Conservation (phyloP, 2,329 filamentous ascomycete species). For the Trichoderma arundinaceum region DNA sequence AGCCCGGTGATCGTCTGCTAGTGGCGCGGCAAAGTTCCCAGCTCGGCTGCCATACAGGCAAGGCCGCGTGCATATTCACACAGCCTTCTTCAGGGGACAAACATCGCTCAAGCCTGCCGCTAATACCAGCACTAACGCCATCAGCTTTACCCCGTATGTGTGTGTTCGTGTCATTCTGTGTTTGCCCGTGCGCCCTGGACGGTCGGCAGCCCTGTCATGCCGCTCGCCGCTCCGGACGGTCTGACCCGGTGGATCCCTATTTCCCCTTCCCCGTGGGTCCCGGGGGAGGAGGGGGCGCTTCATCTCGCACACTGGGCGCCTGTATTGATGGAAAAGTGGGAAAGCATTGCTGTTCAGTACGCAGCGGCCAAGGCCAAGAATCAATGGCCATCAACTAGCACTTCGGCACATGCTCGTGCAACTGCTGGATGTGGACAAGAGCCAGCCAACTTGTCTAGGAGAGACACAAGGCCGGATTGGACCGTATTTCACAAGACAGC, state of each 20-base stretch:
- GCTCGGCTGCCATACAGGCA: neutral
- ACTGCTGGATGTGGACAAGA: neutral
- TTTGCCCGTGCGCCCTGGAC: neutral
- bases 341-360: neutral
- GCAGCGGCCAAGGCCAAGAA: neutral
- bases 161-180: neutral
- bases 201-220: slow-evolving; percentile 14
- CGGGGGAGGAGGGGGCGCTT: slow-evolving; percentile 12
- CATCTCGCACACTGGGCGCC: slow-evolving; percentile 18
- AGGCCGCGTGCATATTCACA: neutral
- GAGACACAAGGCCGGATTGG: slow-evolving; percentile 8
- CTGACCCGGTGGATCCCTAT: slow-evolving; percentile 15
- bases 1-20: slow-evolving; percentile 27
- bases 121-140: neutral
- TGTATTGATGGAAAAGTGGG: neutral
- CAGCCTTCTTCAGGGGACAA: slow-evolving; percentile 1
- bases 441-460: neutral
- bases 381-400: neutral
- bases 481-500: neutral
- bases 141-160: neutral
- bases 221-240: slow-evolving; percentile 17
- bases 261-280: slow-evolving; percentile 12
- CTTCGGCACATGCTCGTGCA: neutral
- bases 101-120: neutral
- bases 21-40: slow-evolving; percentile 17